A percentile compares a stretch with the other conserved stretches of the same genome.
Conservation (phyloP, 2,329 filamentous ascomycete species). For the Diplodia intermedia region DNA sequence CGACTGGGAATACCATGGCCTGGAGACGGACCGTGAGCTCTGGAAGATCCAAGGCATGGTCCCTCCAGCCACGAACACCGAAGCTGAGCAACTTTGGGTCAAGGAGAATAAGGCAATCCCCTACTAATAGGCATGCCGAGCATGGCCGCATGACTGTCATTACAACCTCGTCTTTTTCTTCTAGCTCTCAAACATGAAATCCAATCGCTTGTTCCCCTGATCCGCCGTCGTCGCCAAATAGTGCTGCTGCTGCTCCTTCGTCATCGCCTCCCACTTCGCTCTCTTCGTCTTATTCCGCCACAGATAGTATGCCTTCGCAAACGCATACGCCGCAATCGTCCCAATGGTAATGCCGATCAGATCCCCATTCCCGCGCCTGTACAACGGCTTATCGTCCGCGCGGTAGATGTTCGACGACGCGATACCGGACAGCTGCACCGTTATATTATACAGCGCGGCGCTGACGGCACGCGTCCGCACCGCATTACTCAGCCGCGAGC, state of each 20-base stretch:
- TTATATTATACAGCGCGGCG: constrained; percentile 54
- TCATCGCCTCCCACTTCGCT: constrained; percentile 44
- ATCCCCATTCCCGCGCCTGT: constrained; percentile 61
- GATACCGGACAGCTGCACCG: constrained; percentile 44
- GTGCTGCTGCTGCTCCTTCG: constrained; percentile 43
- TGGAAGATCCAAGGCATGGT: constrained; percentile 55
- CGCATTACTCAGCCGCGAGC: constrained; percentile 51
- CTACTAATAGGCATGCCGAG: constrained; percentile 5
- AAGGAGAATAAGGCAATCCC: constrained; percentile 36
- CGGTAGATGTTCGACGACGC: constrained; percentile 59
- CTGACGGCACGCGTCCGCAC: constrained; percentile 54
- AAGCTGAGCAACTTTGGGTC: constrained; percentile 44
- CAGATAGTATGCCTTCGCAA: constrained; percentile 51
- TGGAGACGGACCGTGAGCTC: constrained; percentile 52
- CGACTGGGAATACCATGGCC: constrained; percentile 53
- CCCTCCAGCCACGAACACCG: constrained; percentile 46
- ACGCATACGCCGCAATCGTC: constrained; percentile 62
- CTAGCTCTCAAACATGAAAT: constrained; percentile 22
- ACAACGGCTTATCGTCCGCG: constrained; percentile 58
- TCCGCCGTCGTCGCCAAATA: constrained; percentile 48
- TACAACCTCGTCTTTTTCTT: neutral
- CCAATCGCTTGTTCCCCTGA: constrained; percentile 45
- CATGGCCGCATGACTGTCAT: neutral
- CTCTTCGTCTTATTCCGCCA: constrained; percentile 38
- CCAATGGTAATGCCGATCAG: constrained; percentile 59